phyloP scores from a whole-genome alignment of 805 yeast genomes.

The Kuraishia ogatae region DNA sequence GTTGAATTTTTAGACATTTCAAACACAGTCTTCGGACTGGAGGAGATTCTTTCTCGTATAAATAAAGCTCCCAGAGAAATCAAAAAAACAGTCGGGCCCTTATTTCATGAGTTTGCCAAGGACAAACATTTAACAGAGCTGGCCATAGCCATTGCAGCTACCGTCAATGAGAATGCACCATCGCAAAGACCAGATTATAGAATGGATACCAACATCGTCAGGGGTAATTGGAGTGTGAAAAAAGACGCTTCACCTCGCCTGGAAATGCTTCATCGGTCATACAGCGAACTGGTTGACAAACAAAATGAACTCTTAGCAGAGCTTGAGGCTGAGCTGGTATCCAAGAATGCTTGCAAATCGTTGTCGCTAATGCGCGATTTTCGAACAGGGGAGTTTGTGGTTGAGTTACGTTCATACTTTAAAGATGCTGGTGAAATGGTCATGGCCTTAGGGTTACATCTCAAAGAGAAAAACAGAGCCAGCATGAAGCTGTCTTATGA shows the following conservation, averaged over 20 bases:
- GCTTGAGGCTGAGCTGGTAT: background rate
- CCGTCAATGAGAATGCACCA: background rate
- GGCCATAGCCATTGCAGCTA: background rate
- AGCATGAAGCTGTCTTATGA: constrained; percentile 27
- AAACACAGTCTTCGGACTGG: constrained; percentile 15
- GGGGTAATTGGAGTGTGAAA: constrained; percentile 17
- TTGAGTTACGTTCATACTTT: constrained; percentile 17
- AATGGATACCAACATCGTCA: constrained; percentile 16
- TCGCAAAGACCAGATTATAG: constrained; percentile 8
- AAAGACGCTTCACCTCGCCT: constrained; percentile 13
- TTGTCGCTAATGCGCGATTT: constrained; percentile 14
- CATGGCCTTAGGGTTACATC: constrained; percentile 6
- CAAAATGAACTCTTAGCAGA: constrained; percentile 5
- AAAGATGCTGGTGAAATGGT: constrained; percentile 13
- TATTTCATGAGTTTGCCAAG: constrained; percentile 12
- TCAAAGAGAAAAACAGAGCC: constrained; percentile 17
- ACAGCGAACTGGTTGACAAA: constrained; percentile 10
- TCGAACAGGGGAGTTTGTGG: constrained; percentile 16
- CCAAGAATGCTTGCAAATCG: constrained; percentile 4
- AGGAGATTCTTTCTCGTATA: constrained; percentile 19
- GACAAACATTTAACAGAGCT: constrained; percentile 7
- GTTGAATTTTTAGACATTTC: constrained; percentile 21
- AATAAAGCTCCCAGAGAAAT: constrained; percentile 2
- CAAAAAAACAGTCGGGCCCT: constrained; percentile 8
- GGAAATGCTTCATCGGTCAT: constrained; percentile 10